Conservation (phyloP, 2,329 filamentous ascomycete genomes). For the Cercospora beticola region DNA sequence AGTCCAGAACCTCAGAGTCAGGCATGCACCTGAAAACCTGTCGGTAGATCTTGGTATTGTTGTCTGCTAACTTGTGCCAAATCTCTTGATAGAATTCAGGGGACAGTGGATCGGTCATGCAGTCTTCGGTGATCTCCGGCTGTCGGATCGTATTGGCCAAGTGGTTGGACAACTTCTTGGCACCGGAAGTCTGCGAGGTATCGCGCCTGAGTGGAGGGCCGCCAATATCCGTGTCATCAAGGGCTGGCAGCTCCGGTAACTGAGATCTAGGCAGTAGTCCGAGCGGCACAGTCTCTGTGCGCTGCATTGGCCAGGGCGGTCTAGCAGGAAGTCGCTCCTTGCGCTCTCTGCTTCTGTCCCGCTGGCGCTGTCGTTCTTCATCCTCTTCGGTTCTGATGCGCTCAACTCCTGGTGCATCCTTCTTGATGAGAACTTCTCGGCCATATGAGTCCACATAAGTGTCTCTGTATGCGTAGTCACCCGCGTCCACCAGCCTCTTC, state of each 20-base stretch:
- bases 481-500: constrained; percentile 44
- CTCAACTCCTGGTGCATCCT: constrained; percentile 63
- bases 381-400: constrained; percentile 45
- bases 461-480: constrained; percentile 35
- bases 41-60: constrained; percentile 93
- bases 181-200: constrained; percentile 43
- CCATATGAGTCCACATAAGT: constrained; percentile 59
- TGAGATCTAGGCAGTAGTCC: constrained; percentile 68
- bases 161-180: constrained; percentile 46
- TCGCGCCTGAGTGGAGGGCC: constrained; percentile 65
- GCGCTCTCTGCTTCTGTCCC: constrained; percentile 37
- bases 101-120: constrained; percentile 87
- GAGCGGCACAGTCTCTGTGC: constrained; percentile 64
- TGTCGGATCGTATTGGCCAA: constrained; percentile 66
- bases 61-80: constrained; percentile 83
- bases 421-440: constrained; percentile 69
- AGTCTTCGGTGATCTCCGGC: constrained; percentile 79
- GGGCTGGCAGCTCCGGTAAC: constrained; percentile 66
- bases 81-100: constrained; percentile 80
- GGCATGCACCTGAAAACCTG: constrained; percentile 96
- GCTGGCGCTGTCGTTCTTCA: constrained; percentile 36
- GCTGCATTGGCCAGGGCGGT: constrained; percentile 39
- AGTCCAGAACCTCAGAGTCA: constrained; percentile 88
- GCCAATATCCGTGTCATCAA: constrained; percentile 80
- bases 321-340: constrained; percentile 34